Evolutionary conservation across 2,329 filamentous ascomycete genomes (phyloP).

Genomic region (Sphaerulina musiva): DNA sequence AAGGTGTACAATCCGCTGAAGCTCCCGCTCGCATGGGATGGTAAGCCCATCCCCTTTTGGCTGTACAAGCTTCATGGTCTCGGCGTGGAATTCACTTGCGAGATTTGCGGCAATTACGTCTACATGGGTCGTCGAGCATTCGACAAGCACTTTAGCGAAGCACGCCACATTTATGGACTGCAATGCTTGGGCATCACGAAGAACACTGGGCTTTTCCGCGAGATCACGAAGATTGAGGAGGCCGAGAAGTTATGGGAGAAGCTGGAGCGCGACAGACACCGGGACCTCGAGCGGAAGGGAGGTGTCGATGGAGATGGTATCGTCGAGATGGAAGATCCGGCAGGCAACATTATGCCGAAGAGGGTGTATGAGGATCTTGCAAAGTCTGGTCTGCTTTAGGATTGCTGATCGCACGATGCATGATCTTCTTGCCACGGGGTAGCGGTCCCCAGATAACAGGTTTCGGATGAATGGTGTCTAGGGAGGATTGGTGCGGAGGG

Average conservation of each 20-base stretch:
- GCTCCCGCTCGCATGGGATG: slow-evolving; percentile 92
- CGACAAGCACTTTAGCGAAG: slow-evolving; percentile 97
- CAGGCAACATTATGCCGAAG: slow-evolving; percentile 98
- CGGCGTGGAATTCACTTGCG: slow-evolving; percentile 89
- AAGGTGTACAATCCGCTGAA: slow-evolving; percentile 97
- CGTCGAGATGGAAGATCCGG: slow-evolving; percentile 96
- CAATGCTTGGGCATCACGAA: slow-evolving; percentile 92
- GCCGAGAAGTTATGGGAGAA: slow-evolving; percentile 87
- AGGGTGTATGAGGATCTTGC: slow-evolving; percentile 95
- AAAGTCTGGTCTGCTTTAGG: slow-evolving; percentile 76
- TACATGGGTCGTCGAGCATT: slow-evolving; percentile 96
- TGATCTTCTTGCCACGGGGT: neutral
- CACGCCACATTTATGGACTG: slow-evolving; percentile 83
- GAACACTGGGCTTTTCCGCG: slow-evolving; percentile 72
- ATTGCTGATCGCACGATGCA: neutral
- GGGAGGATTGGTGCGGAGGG: too few species aligned
- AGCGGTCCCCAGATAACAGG: too few species aligned
- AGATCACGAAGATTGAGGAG: slow-evolving; percentile 89
- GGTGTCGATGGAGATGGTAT: slow-evolving; percentile 56
- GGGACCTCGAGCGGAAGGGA: slow-evolving; percentile 60
- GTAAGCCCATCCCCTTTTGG: slow-evolving; percentile 98
- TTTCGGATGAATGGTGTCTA: too few species aligned
- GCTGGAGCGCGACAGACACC: slow-evolving; percentile 78
- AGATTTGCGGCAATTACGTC: slow-evolving; percentile 97
- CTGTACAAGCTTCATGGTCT: slow-evolving; percentile 93